Evolutionary conservation across 208 protist genomes (phyloP), one percentile per base, ranked within the genome.

Genomic region (Crithidia brevicula): DNA sequence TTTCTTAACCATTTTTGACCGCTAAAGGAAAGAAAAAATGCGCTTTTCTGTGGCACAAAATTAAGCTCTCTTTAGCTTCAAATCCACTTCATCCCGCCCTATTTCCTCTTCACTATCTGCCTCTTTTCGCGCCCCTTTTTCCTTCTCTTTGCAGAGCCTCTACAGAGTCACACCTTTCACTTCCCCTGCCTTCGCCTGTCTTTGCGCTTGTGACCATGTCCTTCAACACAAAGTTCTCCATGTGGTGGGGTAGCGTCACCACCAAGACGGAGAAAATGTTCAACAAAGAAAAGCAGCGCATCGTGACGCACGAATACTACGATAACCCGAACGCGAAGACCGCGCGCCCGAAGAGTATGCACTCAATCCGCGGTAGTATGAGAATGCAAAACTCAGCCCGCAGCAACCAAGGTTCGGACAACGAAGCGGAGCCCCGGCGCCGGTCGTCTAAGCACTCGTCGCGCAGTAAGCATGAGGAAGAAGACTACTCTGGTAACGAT

Each of bases 271-370:
- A 92, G 61, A 54, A 69, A 10, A 36, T 83, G 33, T 88, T 89
- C 53, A 78, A 79, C 66, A 88, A 85, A 47, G 59, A 74, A 30
- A 89, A 92, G 75, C 59, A 89, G 51, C 58, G 77, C 23, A 66
- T 89, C 25, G 75, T 89, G 10, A 76, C 79, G 9, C 77, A 87
- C 52, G 86, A 92, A 38, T 79, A 88, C 67, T 88, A 77, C 53
- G 82, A 85, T 33, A 84, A 84, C 56, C 78, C 77, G 2, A 84
- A 81, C 31, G 65, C 77, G 1, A 72, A 57, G 53, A 57, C 72
- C 18, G 63, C 63, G 9, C 75, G 77, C 31, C 77, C 75, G n/a
- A 77, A 67, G 67, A 82, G 74, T 31, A 76, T 83, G 66, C 77
- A 83, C 57, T 77, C 70, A 16, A 68, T 88, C n/a, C 72, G 69